Base-by-base conservation (phyloP, 1,139 yeast genomes). In the Geotrichum candidum region DNA sequence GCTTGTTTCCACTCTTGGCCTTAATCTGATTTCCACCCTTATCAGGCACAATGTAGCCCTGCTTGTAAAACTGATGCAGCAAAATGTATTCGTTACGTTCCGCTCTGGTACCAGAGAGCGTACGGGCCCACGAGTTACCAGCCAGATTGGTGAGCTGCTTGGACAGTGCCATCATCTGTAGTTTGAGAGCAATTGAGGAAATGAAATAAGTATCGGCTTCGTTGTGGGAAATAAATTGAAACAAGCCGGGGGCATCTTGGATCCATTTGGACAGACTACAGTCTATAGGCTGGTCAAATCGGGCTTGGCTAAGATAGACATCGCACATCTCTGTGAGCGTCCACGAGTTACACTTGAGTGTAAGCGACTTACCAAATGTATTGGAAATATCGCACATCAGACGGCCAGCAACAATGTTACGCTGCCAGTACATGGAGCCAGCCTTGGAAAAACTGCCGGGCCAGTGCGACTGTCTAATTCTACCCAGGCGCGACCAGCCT, bases 41-140 rank as follows among this genome's bases (percentile, higher is more conserved):
- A 72, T 94, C 99, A 0, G 99, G 99, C 5, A 91, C 89, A 69
- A 95, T 86, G 70, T 82, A 94, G 11, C 87, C 86, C 70, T 87
- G 86, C 71, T 87, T 84, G 38, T 86, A 81, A 75, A 95, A 95
- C 75, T 95, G 99, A 74, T 95, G 99, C 64, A 94, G 78, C 73
- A 95, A 80, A 81, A 95, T 90, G 72, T 79, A 94, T 74, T 95
- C 99, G 75, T 94, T 94, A 77, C 99, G 84, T 70, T 96, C 98
- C 15, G 97, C 96, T 70, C 99, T 84, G 0, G 98, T 90, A 75
- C 99, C 99, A 62, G 91, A 86, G 61, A 95, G 79, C 0, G 99
- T 94, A 67, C 90, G 91, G 2, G 96, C 84, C 99, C 99, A 95
- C 0, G 97, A 94, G 73, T 94, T 95, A 68, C 99, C 99, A 0